phyloP scores from a whole-genome alignment of 805 yeast species.

The Suhomyces kilbournensis region DNA sequence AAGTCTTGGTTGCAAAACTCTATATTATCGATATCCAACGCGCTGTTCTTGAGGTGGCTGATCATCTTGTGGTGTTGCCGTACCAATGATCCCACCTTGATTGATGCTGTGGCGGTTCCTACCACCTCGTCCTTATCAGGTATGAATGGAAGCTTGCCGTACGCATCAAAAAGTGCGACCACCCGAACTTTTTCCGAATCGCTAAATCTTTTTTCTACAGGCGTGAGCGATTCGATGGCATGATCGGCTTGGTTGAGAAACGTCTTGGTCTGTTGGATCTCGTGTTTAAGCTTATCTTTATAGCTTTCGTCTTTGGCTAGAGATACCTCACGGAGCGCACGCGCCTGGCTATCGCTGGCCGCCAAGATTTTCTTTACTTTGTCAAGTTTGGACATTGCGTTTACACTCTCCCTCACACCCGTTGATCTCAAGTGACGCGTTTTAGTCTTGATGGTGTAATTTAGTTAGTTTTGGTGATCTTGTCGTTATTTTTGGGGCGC shows the following conservation, averaged over 20 bases:
- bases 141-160: constrained; percentile 20
- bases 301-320: constrained; percentile 11
- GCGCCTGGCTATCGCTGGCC: not conserved
- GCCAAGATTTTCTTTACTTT: not conserved
- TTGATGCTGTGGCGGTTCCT: constrained; percentile 23
- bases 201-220: not conserved
- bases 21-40: not conserved
- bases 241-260: constrained; percentile 21
- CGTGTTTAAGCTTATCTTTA: constrained; percentile 14
- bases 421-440: not conserved
- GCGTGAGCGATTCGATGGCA: constrained; percentile 14
- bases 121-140: constrained; percentile 29
- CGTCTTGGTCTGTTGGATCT: constrained; percentile 15
- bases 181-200: constrained; percentile 9
- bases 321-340: not conserved
- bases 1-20: not conserved
- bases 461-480: not conserved
- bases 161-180: constrained; percentile 18
- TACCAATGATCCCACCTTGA: not conserved
- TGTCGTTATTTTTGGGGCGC: not conserved
- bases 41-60: not conserved
- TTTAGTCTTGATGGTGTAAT: not conserved
- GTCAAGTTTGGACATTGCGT: constrained; percentile 6
- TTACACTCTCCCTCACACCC: not conserved
- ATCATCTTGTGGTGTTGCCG: not conserved